Percentiles rank a stretch among this genome's conserved stretches.
Evolutionary conservation across 2,329 filamentous ascomycete genomes (phyloP).

Genomic region (Fusarium decemcellulare): DNA sequence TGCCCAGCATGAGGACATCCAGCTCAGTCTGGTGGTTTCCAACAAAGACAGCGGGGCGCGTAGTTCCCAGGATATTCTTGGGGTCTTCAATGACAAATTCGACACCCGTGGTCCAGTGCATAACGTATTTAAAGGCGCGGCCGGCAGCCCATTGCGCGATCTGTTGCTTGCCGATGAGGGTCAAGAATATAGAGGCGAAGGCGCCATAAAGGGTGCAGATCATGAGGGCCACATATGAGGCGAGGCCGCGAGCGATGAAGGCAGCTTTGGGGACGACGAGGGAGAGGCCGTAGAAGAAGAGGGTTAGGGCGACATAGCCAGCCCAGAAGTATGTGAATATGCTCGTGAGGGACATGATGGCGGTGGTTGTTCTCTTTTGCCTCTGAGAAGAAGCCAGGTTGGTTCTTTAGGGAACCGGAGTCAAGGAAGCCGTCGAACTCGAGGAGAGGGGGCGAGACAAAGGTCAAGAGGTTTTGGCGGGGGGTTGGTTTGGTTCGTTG

Average conservation of each 20-base stretch:
- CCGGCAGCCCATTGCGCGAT: slow-evolving; percentile 89
- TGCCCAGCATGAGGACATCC: slow-evolving; percentile 91
- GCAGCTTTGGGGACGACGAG: slow-evolving; percentile 69
- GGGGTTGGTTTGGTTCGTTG: slow-evolving; percentile 30
- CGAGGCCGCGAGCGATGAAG: slow-evolving; percentile 79
- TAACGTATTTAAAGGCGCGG: slow-evolving; percentile 83
- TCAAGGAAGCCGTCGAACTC: neutral
- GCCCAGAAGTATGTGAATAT: slow-evolving; percentile 63
- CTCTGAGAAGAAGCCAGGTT: slow-evolving; percentile 2
- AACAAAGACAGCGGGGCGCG: slow-evolving; percentile 89
- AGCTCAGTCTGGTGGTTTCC: slow-evolving; percentile 98
- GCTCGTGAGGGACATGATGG: slow-evolving; percentile 55
- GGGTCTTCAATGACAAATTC: slow-evolving; percentile 81
- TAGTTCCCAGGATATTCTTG: slow-evolving; percentile 71
- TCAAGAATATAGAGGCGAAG: slow-evolving; percentile 78
- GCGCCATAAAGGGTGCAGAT: slow-evolving; percentile 80
- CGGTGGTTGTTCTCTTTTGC: neutral
- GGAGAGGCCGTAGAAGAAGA: slow-evolving; percentile 74
- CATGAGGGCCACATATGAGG: slow-evolving; percentile 74
- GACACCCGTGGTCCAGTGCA: slow-evolving; percentile 82
- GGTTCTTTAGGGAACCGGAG: neutral
- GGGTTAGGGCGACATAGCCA: slow-evolving; percentile 65
- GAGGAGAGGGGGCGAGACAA: neutral
- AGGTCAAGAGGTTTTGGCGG: slow-evolving; percentile 33
- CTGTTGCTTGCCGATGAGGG: slow-evolving; percentile 78